Conservation (phyloP, 2,329 filamentous ascomycete genomes). For the Diaporthe citrichinensis region DNA sequence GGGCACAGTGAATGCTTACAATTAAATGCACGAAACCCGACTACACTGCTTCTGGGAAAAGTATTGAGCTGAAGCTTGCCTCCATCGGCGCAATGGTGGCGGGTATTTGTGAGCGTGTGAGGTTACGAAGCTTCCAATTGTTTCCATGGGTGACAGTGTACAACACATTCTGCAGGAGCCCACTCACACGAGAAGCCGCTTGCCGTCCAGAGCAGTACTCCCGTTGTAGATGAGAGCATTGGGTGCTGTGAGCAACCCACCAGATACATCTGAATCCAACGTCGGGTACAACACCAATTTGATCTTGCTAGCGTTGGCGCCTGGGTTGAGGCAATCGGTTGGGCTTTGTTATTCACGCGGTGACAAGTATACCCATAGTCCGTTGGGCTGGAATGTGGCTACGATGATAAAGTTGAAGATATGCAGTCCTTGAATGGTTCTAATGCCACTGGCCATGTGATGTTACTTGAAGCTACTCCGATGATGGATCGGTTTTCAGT, state of each 20-base stretch:
- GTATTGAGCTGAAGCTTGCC: neutral
- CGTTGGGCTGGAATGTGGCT: neutral
- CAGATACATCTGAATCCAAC: neutral
- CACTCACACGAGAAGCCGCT: neutral
- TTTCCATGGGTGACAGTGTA: neutral
- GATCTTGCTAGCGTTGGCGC: neutral
- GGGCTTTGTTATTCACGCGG: neutral
- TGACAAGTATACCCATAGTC: neutral
- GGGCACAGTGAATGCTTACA: neutral
- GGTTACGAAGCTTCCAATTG: neutral
- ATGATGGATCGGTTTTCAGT: neutral
- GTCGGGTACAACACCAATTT: neutral
- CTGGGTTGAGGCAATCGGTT: neutral
- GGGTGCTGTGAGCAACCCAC: neutral
- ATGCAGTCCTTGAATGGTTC: neutral
- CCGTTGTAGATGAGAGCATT: neutral
- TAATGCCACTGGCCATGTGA: neutral
- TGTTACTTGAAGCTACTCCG: too few relatives aligned
- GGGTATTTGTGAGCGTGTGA: neutral
- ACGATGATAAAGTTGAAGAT: neutral
- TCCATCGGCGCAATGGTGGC: neutral
- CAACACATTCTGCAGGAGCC: neutral
- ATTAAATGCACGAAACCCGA: neutral
- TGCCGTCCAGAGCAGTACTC: neutral
- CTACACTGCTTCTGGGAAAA: neutral